Percentiles rank a stretch among this genome's conserved stretches.
phyloP scores from a whole-genome alignment of 2,329 filamentous ascomycete genomes.

The Ophiostoma populinum region DNA sequence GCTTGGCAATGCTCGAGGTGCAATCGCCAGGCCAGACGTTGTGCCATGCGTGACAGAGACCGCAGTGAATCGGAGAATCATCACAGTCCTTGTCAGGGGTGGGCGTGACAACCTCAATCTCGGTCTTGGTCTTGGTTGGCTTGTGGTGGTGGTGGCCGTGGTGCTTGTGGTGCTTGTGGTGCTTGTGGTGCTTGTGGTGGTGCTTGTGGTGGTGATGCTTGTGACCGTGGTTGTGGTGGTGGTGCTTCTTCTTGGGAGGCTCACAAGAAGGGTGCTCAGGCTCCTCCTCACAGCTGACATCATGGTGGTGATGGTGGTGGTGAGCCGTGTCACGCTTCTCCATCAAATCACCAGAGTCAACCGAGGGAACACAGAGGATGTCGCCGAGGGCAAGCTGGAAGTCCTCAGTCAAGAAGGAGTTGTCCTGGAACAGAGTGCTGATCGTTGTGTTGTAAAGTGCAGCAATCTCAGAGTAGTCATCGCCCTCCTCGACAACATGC shows the following conservation, averaged over 20 bases:
- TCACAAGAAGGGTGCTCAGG: not conserved
- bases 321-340: constrained; percentile 7
- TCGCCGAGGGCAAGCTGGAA: constrained; percentile 3
- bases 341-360: not conserved
- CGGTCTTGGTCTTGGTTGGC: not conserved
- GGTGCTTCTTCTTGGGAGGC: constrained; percentile 1
- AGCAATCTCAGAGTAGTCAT: constrained; percentile 4
- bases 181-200: not conserved
- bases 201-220: constrained; percentile 3
- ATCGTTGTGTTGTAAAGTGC: constrained; percentile 6
- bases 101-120: not conserved
- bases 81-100: not conserved
- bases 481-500: constrained; percentile 5
- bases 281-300: constrained; percentile 1
- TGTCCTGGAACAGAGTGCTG: constrained; percentile 3
- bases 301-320: constrained; percentile 1
- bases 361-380: constrained; percentile 5
- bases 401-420: constrained; percentile 5
- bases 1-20: not conserved
- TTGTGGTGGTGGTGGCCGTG: too few relatives aligned
- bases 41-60: constrained; percentile 5
- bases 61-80: not conserved
- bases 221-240: constrained; percentile 2
- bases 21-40: constrained; percentile 3
- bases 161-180: too few relatives aligned